These are phyloP conservation scores for Tritrichomonas musculus DNA, from an alignment of 208 protist species.

Conservation along the genomic window DNA sequence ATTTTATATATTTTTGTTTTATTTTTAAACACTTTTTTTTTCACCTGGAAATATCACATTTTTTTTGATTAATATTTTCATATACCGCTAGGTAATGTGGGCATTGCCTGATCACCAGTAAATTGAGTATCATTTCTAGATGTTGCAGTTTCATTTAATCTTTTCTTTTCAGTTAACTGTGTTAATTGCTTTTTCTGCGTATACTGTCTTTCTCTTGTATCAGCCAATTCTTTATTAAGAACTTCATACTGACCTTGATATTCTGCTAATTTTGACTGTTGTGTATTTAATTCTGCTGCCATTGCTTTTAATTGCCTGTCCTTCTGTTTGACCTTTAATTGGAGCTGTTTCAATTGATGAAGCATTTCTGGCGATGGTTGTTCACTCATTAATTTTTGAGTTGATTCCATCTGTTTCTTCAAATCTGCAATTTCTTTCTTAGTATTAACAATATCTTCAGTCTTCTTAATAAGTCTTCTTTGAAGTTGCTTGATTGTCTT, in stretches of 20 bases:
- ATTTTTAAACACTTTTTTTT: no score
- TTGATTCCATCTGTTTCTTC: slow-evolving; percentile 71
- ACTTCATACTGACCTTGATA: slow-evolving; percentile 24
- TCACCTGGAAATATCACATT: no score
- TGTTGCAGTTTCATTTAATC: not conserved
- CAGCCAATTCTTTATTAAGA: not conserved
- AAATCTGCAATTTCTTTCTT: slow-evolving; percentile 69
- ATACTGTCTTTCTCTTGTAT: not conserved
- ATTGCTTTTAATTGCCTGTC: slow-evolving; percentile 69
- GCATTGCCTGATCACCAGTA: not conserved
- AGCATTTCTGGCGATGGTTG: slow-evolving; percentile 84
- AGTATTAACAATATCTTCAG: slow-evolving; percentile 71
- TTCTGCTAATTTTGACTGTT: slow-evolving; percentile 20
- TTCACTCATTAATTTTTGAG: slow-evolving; percentile 75
- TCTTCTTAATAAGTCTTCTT: slow-evolving; percentile 79
- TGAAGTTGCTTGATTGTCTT: slow-evolving; percentile 93
- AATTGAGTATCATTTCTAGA: not conserved
- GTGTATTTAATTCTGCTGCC: slow-evolving; percentile 60
- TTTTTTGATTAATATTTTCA: no score
- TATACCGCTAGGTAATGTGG: not conserved
- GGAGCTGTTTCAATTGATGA: slow-evolving; percentile 80
- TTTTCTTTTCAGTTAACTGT: not conserved
- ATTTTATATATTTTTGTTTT: no score
- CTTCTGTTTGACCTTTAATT: slow-evolving; percentile 78
- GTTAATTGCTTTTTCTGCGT: not conserved